Evolutionary conservation across 345 rosid genomes (phyloP).

Genomic region (Acer yangbiense): DNA sequence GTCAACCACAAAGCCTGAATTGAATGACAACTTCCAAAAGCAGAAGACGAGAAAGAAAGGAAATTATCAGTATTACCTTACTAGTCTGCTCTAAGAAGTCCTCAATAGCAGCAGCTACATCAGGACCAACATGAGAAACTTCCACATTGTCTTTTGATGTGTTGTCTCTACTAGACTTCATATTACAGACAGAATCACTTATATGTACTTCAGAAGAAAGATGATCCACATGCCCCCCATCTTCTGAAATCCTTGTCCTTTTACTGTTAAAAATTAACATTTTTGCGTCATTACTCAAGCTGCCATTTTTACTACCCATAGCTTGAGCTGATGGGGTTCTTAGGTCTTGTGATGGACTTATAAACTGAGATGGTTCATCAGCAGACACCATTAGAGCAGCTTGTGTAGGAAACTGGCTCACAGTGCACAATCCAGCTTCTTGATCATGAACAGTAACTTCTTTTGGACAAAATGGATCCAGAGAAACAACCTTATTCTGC

Average conservation of each 20-base stretch:
- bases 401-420: slow-evolving; percentile 79
- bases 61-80: slow-evolving; percentile 49
- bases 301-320: slow-evolving; percentile 27
- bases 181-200: slow-evolving; percentile 30
- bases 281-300: slow-evolving; percentile 35
- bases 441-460: slow-evolving; percentile 69
- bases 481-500: slow-evolving; percentile 72
- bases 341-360: slow-evolving; percentile 49
- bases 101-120: slow-evolving; percentile 93
- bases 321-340: slow-evolving; percentile 28
- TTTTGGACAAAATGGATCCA: slow-evolving; percentile 69
- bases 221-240: slow-evolving; percentile 32
- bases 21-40: slow-evolving; percentile 15
- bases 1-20: slow-evolving; percentile 23
- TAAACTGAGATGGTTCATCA: slow-evolving; percentile 50
- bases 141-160: slow-evolving; percentile 41
- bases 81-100: slow-evolving; percentile 88
- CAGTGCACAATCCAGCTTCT: slow-evolving; percentile 59
- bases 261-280: slow-evolving; percentile 42
- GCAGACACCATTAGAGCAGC: slow-evolving; percentile 45
- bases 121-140: slow-evolving; percentile 61
- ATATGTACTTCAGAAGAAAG: slow-evolving; percentile 42
- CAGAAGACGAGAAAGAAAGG: neutral
- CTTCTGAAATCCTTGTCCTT: slow-evolving; percentile 54
- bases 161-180: slow-evolving; percentile 33